Evolutionary conservation across 2,329 filamentous ascomycete genomes (phyloP), one percentile per base, ranked within the genome.

Genomic region (Pseudofabraea citricarpa): DNA sequence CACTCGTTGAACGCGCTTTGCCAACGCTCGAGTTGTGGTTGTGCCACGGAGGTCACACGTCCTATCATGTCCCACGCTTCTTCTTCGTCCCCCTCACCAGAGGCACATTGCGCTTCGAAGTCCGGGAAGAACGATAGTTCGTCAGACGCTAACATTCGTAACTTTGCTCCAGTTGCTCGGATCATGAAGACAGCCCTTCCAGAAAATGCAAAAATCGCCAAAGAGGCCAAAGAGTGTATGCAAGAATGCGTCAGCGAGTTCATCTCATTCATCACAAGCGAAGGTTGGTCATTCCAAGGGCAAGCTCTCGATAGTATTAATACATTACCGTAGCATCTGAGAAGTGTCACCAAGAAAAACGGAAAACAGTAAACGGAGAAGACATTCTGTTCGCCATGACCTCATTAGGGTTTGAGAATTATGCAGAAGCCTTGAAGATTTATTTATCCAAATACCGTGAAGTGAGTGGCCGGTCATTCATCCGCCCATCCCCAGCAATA

Each of bases 161-260:
- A 93, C 71, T 90, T 88, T 80, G 85, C 82, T 69, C 83, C 85
- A 98, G 93, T 98, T 61, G 93, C 93, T 54, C 86, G 93, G 45
- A 97, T 98, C 67, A 98, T 98, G 93, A 98, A 98, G 69, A 86
- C 90, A 58, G 93, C 93, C 6, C 76, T 98, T 38, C 93, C 93
- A 40, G 93, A 98, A 54, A 98, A 98, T 63, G 93, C 93, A 56
- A 98, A 98, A 71, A 98, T 98, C 49, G 90, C 90, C 47, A 98
- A 98, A 65, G 93, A 98, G 65, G 93, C 93, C 44, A 98, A 98
- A 68, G 93, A 98, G 66, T 98, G 93, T 70, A 97, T 98, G 93
- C 93, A 98, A 68, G 93, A 98, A 68, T 98, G 93, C 63, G 93
- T 98, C 46, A 96, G 90, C 81, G 93, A 98, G 71, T 98, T 98